Percentiles rank a stretch among this genome's conserved stretches.
phyloP scores from a whole-genome alignment of 306 rosid species.

The Ceratonia siliqua region DNA sequence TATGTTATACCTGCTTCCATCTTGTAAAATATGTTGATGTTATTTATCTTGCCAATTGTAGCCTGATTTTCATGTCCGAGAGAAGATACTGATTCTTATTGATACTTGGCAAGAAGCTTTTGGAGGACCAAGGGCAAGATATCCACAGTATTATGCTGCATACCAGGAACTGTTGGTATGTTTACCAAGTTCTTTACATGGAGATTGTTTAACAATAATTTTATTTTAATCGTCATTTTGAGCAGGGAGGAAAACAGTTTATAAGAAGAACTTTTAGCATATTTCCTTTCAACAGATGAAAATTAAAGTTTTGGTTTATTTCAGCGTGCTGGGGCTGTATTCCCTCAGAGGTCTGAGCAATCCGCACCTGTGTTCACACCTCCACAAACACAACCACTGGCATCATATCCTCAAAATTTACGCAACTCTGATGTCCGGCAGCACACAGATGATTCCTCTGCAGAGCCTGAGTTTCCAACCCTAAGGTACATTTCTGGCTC shows the following conservation, averaged over 20 bases:
- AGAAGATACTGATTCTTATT: constrained; percentile 83
- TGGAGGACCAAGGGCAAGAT: constrained; percentile 98
- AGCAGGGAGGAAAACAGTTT: background rate
- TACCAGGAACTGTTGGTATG: constrained; percentile 92
- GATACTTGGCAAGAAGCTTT: constrained; percentile 99
- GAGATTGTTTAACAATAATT: background rate
- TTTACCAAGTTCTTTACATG: background rate
- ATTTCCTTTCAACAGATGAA: constrained; percentile 7
- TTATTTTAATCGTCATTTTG: constrained; percentile 1
- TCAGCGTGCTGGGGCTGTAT: constrained; percentile 97
- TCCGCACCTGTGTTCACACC: constrained; percentile 94
- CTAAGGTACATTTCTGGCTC: constrained; percentile 53
- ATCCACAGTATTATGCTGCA: constrained; percentile 94
- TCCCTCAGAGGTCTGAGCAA: constrained; percentile 82
- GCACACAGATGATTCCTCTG: constrained; percentile 70
- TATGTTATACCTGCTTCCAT: constrained; percentile 27
- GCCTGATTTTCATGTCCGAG: constrained; percentile 86
- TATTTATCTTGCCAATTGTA: constrained; percentile 53
- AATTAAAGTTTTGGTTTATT: constrained; percentile 31
- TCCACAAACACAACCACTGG: constrained; percentile 87
- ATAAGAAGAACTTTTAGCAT: constrained; percentile 8
- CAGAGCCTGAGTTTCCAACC: constrained; percentile 85
- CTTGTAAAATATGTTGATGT: constrained; percentile 34
- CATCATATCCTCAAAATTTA: constrained; percentile 76
- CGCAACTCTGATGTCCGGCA: constrained; percentile 51